phyloP scores from a whole-genome alignment of 495 filamentous ascomycete genomes.

The Aspergillus sclerotiicarbonarius region DNA sequence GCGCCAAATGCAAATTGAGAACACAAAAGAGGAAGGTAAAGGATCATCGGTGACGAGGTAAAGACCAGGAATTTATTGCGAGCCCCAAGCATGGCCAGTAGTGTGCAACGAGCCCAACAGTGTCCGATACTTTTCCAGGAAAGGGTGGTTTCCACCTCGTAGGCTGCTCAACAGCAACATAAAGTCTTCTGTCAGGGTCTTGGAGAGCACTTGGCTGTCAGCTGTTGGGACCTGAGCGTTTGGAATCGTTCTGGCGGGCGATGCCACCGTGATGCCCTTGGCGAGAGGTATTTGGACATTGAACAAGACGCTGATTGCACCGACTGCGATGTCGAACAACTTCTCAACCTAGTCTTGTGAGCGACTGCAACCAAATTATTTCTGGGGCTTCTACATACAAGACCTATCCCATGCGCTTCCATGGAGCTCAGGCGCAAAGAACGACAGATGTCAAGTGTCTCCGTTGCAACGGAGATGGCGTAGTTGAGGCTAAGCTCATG shows the following conservation, averaged over 20 bases:
- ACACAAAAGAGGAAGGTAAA: not conserved
- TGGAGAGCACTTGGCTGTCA: constrained; percentile 11
- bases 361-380: not conserved
- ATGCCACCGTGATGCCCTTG: constrained; percentile 5
- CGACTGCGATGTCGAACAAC: constrained; percentile 40
- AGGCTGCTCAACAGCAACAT: constrained; percentile 35
- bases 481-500: constrained; percentile 63
- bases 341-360: constrained; percentile 37
- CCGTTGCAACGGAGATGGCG: constrained; percentile 67
- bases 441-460: constrained; percentile 61
- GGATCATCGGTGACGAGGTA: not conserved
- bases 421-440: constrained; percentile 61
- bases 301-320: constrained; percentile 36
- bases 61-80: constrained; percentile 16
- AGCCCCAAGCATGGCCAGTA: constrained; percentile 21
- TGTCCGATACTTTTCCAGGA: constrained; percentile 34
- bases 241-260: not conserved
- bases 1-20: not conserved
- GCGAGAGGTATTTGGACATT: constrained; percentile 29
- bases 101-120: constrained; percentile 29
- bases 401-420: constrained; percentile 69
- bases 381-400: constrained; percentile 48
- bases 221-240: constrained; percentile 7
- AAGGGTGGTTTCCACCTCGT: constrained; percentile 43
- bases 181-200: constrained; percentile 34